Base-by-base conservation (phyloP, 208 protist species). In the Porcisia hertigi region DNA sequence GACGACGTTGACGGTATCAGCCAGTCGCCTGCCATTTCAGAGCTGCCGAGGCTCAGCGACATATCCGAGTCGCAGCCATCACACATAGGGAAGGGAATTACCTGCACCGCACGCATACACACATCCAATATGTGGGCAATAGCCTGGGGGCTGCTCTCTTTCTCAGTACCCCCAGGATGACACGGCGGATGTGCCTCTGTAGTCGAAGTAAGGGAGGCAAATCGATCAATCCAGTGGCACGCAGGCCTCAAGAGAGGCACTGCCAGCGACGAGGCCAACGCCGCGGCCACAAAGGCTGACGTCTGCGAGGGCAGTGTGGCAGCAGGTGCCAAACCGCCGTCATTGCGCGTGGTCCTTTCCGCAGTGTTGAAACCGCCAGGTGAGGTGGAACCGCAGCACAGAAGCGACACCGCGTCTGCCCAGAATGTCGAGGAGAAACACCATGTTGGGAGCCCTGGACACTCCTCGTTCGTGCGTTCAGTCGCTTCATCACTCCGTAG, bases 11-110 rank as follows among this genome's bases (percentile, higher is more conserved):
- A 55, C 36, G 78, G 73, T 63, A 82, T n/a, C 57, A 82, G 59
- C 78, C 78, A 82, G 57, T 9, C 45, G 3, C 78, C 78, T 47
- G 78, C 78, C 36, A 75, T 9, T 12, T 74, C 57, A 65, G 52
- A 69, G 75, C 43, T 16, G 66, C 65, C 6, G 25, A 57, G 30
- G 63, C 73, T 43, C 30, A 36, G 52, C 30, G 70, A 43, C 57
- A 65, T 41, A 12, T 74, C 78, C 23, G 73, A 66, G 45, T 82
- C 78, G 43, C 45, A 66, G 45, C 73, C 73, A 54, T 82, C 78
- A 30, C 65, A 77, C 52, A 82, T 54, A 0, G 78, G 78, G 57
- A 82, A 71, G 0, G 78, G 69, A 12, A 82, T 69, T 39, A 82
- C 49, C 62, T 82, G 78, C 69, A 82, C 0, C 2, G 73, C 57